These are phyloP conservation scores for Eucalyptus grandis DNA, from an alignment of 345 rosid species.

Conservation along the genomic window DNA sequence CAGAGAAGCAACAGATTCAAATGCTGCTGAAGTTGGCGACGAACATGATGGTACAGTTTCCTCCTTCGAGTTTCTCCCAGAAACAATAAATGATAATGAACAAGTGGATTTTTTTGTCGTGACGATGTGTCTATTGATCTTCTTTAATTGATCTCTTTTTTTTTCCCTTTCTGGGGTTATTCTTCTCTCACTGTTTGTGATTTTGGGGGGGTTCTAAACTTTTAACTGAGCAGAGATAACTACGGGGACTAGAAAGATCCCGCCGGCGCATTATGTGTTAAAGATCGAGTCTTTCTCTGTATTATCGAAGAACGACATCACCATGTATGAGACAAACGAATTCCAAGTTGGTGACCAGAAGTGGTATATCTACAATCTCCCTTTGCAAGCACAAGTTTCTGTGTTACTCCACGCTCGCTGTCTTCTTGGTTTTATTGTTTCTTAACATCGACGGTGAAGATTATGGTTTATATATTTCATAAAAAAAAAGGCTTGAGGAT, in stretches of 20 bases:
- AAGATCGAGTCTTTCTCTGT: not conserved
- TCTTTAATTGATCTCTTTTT: not conserved
- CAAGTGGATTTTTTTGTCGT: not conserved
- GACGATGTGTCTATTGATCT: not conserved
- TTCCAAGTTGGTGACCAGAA: not conserved
- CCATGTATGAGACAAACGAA: not conserved
- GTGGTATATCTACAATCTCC: not conserved
- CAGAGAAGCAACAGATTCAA: not conserved
- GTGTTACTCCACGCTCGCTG: not conserved
- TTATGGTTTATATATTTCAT: not conserved
- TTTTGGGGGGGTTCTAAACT: not conserved
- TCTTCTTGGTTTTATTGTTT: not conserved
- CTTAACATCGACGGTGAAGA: not conserved
- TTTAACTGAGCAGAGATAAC: not conserved
- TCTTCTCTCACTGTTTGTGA: not conserved
- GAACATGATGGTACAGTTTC: not conserved
- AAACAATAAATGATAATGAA: not conserved
- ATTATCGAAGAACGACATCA: fast-evolving
- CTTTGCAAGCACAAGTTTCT: not conserved
- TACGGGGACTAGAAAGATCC: not conserved
- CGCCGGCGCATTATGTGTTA: not conserved
- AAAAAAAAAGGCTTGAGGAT: not conserved
- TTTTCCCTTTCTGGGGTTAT: not conserved
- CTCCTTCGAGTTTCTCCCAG: not conserved
- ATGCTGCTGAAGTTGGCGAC: not conserved